Evolutionary conservation across 441 rosid species (phyloP).

Genomic region (Syzygium syzygioides): DNA sequence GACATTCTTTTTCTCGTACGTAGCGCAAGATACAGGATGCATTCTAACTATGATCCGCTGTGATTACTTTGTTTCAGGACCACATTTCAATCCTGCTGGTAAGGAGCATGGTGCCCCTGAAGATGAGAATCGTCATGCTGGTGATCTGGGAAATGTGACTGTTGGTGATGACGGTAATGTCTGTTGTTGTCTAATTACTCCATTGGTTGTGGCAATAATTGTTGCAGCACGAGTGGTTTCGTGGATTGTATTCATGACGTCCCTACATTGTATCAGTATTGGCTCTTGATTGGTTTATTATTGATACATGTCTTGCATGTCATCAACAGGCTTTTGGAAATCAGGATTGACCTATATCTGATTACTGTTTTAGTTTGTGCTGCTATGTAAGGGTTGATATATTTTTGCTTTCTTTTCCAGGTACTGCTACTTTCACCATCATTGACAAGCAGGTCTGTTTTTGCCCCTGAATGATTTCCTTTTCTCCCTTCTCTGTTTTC

Average conservation of each 20-base stretch:
- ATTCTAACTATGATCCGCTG: neutral
- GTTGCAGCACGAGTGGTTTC: neutral
- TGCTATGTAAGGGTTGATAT: neutral
- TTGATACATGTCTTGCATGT: neutral
- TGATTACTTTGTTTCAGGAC: constrained; percentile 37
- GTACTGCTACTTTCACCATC: constrained; percentile 58
- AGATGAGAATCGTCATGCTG: constrained; percentile 88
- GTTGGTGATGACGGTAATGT: constrained; percentile 80
- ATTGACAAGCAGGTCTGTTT: constrained; percentile 30
- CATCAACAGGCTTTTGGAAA: neutral
- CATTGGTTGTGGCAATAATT: neutral
- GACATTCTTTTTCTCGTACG: neutral
- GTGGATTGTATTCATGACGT: neutral
- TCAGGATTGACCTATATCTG: neutral
- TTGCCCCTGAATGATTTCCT: neutral
- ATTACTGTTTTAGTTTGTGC: neutral
- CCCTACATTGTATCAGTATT: neutral
- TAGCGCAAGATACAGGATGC: neutral
- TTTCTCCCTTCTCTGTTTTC: neutral
- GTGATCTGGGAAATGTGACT: constrained; percentile 82
- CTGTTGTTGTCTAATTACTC: neutral
- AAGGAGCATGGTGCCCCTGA: constrained; percentile 93
- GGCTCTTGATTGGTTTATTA: neutral
- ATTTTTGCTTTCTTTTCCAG: constrained; percentile 23
- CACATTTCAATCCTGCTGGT: constrained; percentile 79